A percentile compares a stretch with the other conserved stretches of the same genome.
phyloP scores from a whole-genome alignment of 2,329 filamentous ascomycete species.

The Sporothrix brasiliensis region DNA sequence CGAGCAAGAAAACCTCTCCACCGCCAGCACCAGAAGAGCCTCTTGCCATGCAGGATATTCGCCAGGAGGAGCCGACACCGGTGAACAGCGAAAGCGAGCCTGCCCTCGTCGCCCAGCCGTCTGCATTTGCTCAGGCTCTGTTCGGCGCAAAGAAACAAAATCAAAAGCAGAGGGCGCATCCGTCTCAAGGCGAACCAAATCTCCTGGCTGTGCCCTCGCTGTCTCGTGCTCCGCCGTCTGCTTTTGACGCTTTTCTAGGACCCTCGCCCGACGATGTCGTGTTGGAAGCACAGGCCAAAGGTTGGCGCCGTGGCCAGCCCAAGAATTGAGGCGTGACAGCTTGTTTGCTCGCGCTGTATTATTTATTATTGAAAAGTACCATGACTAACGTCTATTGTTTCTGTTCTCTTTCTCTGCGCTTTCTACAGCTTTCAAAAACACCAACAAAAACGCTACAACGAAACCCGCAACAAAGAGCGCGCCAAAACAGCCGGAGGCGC shows the following conservation, averaged over 20 bases:
- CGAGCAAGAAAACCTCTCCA: not conserved
- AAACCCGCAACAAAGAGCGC: not conserved
- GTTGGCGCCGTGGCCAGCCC: conserved; percentile 66
- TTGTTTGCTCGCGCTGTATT: not conserved
- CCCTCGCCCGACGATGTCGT: conserved; percentile 93
- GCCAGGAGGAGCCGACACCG: not conserved
- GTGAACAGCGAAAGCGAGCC: not conserved
- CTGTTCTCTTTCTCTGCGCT: not conserved
- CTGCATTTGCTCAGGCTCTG: conserved; percentile 59
- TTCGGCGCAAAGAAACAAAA: conserved; percentile 48
- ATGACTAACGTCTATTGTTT: not conserved
- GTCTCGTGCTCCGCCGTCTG: conserved; percentile 49
- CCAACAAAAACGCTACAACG: conserved; percentile 48
- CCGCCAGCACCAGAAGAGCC: not conserved
- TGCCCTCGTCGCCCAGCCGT: conserved; percentile 47
- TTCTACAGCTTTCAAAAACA: conserved; percentile 57
- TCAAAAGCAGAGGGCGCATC: conserved; percentile 22
- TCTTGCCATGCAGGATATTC: not conserved
- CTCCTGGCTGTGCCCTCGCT: conserved; percentile 55
- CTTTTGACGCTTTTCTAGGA: conserved; percentile 67
- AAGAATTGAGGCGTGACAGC: conserved; percentile 40
- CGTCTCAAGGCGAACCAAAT: conserved; percentile 37
- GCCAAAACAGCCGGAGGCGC: not conserved
- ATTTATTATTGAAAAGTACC: conserved; percentile 30
- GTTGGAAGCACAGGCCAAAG: conserved; percentile 83